Conservation (phyloP, 2,329 filamentous ascomycete species). For the Aspergillus persii region DNA sequence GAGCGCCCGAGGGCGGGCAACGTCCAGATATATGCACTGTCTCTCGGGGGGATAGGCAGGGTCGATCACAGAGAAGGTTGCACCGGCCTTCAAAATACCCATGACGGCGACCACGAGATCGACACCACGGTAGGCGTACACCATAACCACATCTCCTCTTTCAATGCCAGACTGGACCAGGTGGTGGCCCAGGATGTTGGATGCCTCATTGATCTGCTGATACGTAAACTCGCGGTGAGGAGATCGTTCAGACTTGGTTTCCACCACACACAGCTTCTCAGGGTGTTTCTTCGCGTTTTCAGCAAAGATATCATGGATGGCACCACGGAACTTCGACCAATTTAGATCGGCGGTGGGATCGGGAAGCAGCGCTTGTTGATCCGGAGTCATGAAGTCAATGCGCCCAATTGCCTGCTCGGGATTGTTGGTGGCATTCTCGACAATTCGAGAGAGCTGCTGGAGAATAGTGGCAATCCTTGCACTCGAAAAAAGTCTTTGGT, state of each 20-base stretch:
- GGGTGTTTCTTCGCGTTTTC: slow-evolving; percentile 63
- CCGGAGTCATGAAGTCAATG: slow-evolving; percentile 43
- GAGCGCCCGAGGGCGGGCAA: slow-evolving; percentile 70
- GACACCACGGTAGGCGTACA: slow-evolving; percentile 80
- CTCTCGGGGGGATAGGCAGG: slow-evolving; percentile 77
- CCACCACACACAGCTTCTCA: slow-evolving; percentile 65
- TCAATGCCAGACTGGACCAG: slow-evolving; percentile 70
- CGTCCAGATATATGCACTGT: slow-evolving; percentile 80
- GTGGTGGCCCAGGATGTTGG: slow-evolving; percentile 77
- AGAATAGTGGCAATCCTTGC: slow-evolving; percentile 44
- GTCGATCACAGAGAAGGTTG: slow-evolving; percentile 65
- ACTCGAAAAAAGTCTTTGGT: slow-evolving; percentile 48
- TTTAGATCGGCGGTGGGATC: slow-evolving; percentile 45
- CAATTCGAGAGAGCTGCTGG: slow-evolving; percentile 42
- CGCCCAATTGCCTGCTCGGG: slow-evolving; percentile 42
- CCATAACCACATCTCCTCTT: slow-evolving; percentile 87
- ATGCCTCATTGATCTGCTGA: slow-evolving; percentile 78
- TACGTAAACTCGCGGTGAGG: slow-evolving; percentile 74
- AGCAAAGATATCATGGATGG: slow-evolving; percentile 45
- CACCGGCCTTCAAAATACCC: slow-evolving; percentile 65
- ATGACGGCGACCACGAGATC: slow-evolving; percentile 76
- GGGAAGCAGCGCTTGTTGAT: slow-evolving; percentile 35
- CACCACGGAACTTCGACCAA: slow-evolving; percentile 46
- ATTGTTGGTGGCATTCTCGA: slow-evolving; percentile 40
- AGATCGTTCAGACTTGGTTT: slow-evolving; percentile 54